Evolutionary conservation across 1,284 basidiomycete species (phyloP).

Genomic region (Sphaerobolus stellatus): DNA sequence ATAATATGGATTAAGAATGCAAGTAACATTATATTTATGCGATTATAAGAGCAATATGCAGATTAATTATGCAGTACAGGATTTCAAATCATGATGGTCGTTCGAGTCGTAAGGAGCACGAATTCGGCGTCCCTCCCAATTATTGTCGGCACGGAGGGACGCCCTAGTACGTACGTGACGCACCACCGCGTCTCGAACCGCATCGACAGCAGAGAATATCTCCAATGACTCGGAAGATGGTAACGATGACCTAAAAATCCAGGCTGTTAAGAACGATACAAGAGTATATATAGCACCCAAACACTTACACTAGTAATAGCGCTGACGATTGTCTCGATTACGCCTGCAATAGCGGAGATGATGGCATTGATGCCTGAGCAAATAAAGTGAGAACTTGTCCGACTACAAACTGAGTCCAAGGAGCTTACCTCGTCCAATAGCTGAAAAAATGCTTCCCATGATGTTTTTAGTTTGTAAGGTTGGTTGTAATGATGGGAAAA

Average conservation of each 20-base stretch:
- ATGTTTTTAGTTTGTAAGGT: too few relatives aligned
- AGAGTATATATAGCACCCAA: neutral
- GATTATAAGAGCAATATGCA: too few relatives aligned
- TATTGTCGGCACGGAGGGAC: too few relatives aligned
- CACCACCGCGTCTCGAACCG: constrained; percentile 37
- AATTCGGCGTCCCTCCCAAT: too few relatives aligned
- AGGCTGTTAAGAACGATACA: neutral
- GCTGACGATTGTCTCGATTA: constrained; percentile 57
- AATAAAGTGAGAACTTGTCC: constrained; percentile 19
- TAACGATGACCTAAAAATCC: constrained; percentile 51
- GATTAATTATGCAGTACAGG: too few relatives aligned
- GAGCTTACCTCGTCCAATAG: constrained; percentile 9
- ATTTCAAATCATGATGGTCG: too few relatives aligned
- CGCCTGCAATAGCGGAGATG: constrained; percentile 54
- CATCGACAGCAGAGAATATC: constrained; percentile 66
- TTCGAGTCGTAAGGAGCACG: too few relatives aligned
- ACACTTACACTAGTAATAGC: constrained; percentile 55
- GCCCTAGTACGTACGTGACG: too few relatives aligned
- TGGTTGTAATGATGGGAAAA: too few relatives aligned
- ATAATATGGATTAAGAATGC: too few relatives aligned
- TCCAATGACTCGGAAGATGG: constrained; percentile 57
- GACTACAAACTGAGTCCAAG: constrained; percentile 29
- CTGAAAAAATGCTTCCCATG: constrained; percentile 14
- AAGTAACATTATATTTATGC: too few relatives aligned
- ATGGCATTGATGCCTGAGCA: constrained; percentile 48